Evolutionary conservation across 352 stramenopile genomes (phyloP).

Genomic region (Globisporangium canariense): DNA sequence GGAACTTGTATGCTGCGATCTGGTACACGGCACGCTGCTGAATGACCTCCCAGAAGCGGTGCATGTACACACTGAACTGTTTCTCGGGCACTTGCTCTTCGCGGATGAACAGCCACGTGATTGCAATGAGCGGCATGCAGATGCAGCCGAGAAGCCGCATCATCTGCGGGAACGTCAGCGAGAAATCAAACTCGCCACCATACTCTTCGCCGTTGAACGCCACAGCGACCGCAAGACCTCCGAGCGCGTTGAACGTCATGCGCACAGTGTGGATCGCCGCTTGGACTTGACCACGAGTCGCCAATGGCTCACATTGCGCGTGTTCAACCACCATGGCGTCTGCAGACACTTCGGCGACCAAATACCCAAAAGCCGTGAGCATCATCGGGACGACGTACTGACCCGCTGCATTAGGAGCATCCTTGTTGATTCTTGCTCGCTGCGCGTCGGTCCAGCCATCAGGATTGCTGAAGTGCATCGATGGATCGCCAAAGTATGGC

Average conservation of each 20-base stretch:
- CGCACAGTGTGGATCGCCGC: constrained; percentile 49
- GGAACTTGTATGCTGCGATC: constrained; percentile 60
- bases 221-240: constrained; percentile 38
- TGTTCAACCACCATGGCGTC: constrained; percentile 66
- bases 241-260: constrained; percentile 42
- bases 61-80: constrained; percentile 27
- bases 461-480: constrained; percentile 29
- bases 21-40: constrained; percentile 56
- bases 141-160: constrained; percentile 42
- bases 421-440: constrained; percentile 35
- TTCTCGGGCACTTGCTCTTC: constrained; percentile 10
- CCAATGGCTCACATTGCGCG: constrained; percentile 44
- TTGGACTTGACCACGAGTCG: constrained; percentile 50
- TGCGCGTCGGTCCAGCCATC: constrained; percentile 34
- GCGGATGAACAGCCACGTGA: constrained; percentile 26
- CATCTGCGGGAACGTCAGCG: constrained; percentile 45
- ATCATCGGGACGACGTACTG: constrained; percentile 70
- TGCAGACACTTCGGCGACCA: constrained; percentile 54
- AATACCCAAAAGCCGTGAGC: constrained; percentile 58
- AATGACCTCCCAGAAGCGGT: constrained; percentile 42
- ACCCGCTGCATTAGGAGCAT: constrained; percentile 31
- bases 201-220: constrained; percentile 53
- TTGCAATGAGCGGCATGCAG: constrained; percentile 28
- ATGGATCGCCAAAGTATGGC: constrained; percentile 50
- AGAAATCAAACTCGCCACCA: constrained; percentile 48